Conservation (phyloP, 1,139 yeast species). For the Wickerhamomyces sp. region DNA sequence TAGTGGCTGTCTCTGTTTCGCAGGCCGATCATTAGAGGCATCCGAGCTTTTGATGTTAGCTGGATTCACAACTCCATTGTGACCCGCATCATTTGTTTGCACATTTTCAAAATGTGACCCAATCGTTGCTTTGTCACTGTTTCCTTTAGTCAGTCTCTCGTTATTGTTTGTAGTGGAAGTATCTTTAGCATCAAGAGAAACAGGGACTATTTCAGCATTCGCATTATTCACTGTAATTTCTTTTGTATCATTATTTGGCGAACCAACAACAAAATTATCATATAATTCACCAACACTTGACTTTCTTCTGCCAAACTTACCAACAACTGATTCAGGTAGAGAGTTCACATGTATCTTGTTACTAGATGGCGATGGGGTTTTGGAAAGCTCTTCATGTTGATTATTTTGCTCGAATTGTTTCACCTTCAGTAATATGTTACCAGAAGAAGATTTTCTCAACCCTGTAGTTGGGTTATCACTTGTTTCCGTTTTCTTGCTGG, state of each 20-base stretch:
- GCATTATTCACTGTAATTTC: background rate
- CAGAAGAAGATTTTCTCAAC: constrained; percentile 25
- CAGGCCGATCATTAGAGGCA: too few species aligned
- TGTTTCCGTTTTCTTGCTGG: background rate
- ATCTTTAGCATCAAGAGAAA: too few species aligned
- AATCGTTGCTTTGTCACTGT: too few species aligned
- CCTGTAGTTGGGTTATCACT: constrained; percentile 7
- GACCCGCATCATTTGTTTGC: too few species aligned
- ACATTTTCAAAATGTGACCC: too few species aligned
- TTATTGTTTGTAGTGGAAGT: background rate
- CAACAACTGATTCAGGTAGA: constrained; percentile 21
- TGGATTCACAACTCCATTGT: too few species aligned
- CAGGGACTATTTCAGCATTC: background rate
- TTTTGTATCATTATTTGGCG: too few species aligned
- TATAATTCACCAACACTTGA: constrained; percentile 8
- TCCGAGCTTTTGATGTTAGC: too few species aligned
- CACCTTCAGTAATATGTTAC: constrained; percentile 26
- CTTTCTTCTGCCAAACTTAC: constrained; percentile 30
- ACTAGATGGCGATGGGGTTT: constrained; percentile 16
- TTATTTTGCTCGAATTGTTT: constrained; percentile 26
- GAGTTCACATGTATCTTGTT: constrained; percentile 20
- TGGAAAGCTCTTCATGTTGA: constrained; percentile 1
- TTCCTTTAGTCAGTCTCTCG: too few species aligned
- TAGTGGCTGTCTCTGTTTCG: too few species aligned
- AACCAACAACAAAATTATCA: background rate